Base-by-base conservation (phyloP, 352 stramenopile species). In the Phytopythium oedochilum region DNA sequence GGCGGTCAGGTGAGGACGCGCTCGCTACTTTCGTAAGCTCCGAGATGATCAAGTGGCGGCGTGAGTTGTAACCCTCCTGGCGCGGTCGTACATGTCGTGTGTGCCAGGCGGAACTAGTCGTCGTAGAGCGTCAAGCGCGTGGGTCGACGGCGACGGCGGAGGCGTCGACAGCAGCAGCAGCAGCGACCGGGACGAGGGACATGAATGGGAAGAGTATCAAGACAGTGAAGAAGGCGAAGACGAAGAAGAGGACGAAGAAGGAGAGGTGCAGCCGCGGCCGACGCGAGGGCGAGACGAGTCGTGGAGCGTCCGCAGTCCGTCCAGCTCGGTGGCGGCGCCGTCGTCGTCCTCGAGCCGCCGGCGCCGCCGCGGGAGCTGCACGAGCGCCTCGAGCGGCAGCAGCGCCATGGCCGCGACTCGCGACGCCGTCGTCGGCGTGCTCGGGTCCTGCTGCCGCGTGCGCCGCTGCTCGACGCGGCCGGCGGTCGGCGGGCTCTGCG, bases 381-480 rank as follows among this genome's bases (percentile, higher is more conserved):
- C n/a, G n/a, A n/a, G n/a, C n/a, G n/a, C n/a, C n/a, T n/a, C n/a
- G n/a, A n/a, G n/a, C n/a, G n/a, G n/a, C n/a, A n/a, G n/a, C n/a
- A n/a, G n/a, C n/a, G n/a, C n/a, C n/a, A n/a, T n/a, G n/a, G n/a
- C n/a, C n/a, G n/a, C n/a, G n/a, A n/a, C n/a, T n/a, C n/a, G n/a
- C n/a, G n/a, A n/a, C n/a, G n/a, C n/a, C n/a, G n/a, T n/a, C n/a
- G n/a, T n/a, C n/a, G n/a, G n/a, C n/a, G n/a, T n/a, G n/a, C n/a
- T n/a, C n/a, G n/a, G n/a, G n/a, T n/a, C n/a, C n/a, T n/a, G 17
- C 20, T 88, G 80, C 35, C 80, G 77, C 15, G 70, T 77, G 26
- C 64, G 60, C 29, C 66, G 68, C 20, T 90, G 77, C 28, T 48
- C 28, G 5, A 56, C 51, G 53, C 47, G 47, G 12, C 60, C 61